Conservation (phyloP, 1,284 basidiomycete species). For the Mycena sp. region DNA sequence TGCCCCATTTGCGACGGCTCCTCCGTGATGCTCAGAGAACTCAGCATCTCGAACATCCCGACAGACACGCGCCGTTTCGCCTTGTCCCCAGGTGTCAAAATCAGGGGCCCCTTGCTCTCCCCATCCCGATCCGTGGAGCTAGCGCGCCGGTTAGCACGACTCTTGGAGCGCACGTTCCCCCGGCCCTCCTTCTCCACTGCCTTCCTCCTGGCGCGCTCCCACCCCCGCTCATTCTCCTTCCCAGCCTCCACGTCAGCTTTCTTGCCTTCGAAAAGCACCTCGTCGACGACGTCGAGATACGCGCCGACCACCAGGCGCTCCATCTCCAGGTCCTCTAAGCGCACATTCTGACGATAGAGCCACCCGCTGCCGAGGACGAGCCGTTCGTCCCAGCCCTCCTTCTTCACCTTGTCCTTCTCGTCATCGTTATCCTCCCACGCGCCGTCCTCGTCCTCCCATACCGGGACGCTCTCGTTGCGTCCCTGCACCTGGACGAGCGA, state of each 20-base stretch:
- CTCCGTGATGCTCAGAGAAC: slow-evolving; percentile 58
- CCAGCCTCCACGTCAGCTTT: slow-evolving; percentile 32
- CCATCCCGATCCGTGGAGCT: slow-evolving; percentile 58
- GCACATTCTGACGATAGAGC: slow-evolving; percentile 77
- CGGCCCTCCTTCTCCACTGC: slow-evolving; percentile 43
- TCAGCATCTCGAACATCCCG: slow-evolving; percentile 61
- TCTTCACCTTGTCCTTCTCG: slow-evolving; percentile 65
- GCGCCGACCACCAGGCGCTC: slow-evolving; percentile 64
- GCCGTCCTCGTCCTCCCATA: slow-evolving; percentile 83
- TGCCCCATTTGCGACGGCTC: slow-evolving; percentile 66
- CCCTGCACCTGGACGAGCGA: slow-evolving; percentile 77
- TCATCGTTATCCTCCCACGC: slow-evolving; percentile 54
- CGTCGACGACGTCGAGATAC: slow-evolving; percentile 80
- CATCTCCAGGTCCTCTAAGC: slow-evolving; percentile 59
- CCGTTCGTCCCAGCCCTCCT: slow-evolving; percentile 80
- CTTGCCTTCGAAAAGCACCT: slow-evolving; percentile 72
- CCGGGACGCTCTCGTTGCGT: slow-evolving; percentile 68
- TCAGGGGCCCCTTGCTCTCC: slow-evolving; percentile 19
- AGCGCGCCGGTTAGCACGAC: slow-evolving; percentile 56
- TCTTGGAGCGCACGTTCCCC: slow-evolving; percentile 41
- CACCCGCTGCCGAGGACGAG: slow-evolving; percentile 81
- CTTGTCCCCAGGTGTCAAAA: slow-evolving; percentile 30
- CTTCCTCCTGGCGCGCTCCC: slow-evolving; percentile 55
- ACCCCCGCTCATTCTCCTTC: slow-evolving; percentile 55
- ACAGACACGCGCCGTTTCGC: slow-evolving; percentile 62